Conservation (phyloP, 2,329 filamentous ascomycete species). For the Colletotrichum godetiae region DNA sequence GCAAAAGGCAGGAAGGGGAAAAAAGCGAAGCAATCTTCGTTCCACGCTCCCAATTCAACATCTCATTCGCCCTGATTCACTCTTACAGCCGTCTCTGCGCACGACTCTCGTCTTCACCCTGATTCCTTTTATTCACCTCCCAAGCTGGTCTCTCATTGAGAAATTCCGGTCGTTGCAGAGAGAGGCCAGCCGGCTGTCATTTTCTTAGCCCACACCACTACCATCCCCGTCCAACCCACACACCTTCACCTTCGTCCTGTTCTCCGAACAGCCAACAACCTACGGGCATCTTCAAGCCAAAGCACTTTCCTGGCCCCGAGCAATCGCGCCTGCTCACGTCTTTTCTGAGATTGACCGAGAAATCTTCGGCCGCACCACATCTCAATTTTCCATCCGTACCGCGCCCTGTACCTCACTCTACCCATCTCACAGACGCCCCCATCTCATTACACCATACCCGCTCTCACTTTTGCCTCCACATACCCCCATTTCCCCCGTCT, state of each 20-base stretch:
- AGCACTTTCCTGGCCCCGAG: constrained; percentile 8
- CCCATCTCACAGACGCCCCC: constrained; percentile 26
- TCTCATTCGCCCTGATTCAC: constrained; percentile 21
- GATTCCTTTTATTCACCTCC: constrained; percentile 6
- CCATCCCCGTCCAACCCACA: constrained; percentile 26
- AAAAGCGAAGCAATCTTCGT: constrained; percentile 28
- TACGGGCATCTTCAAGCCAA: constrained; percentile 28
- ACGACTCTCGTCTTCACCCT: constrained; percentile 9
- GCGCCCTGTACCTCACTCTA: constrained; percentile 1
- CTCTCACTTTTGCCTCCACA: constrained; percentile 35
- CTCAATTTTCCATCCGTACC: constrained; percentile 16
- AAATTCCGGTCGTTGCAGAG: constrained; percentile 16
- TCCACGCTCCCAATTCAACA: constrained; percentile 22
- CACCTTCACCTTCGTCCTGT: constrained; percentile 26
- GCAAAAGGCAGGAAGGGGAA: constrained; percentile 35
- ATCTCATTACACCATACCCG: constrained; percentile 36
- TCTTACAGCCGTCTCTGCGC: constrained; percentile 22
- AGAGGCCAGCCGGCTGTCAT: constrained; percentile 35
- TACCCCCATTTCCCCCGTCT: constrained; percentile 22
- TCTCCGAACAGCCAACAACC: constrained; percentile 38
- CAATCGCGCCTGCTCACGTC: constrained; percentile 19
- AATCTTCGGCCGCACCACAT: not conserved
- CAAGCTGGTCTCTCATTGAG: constrained; percentile 25
- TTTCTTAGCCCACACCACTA: constrained; percentile 35
- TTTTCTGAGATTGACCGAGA: not conserved